These are phyloP conservation scores for Graphiopsis chlorocephala DNA, from an alignment of 2,329 filamentous ascomycete species.

Conservation along the genomic window DNA sequence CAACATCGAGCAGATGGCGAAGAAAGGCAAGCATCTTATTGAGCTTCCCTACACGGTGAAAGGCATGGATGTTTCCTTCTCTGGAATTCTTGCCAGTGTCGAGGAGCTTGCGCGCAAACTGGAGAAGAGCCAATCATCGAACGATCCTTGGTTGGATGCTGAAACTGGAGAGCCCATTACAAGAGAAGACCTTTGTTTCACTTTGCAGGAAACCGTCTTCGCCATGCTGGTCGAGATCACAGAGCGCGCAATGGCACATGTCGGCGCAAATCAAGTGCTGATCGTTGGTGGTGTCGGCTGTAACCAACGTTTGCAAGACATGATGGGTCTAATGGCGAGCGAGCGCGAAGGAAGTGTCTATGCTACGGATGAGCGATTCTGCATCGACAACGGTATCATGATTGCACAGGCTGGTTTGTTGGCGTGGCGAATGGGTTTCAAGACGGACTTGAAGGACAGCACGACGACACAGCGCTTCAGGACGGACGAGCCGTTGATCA, in stretches of 20 bases:
- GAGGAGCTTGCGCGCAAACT: slow-evolving; percentile 76
- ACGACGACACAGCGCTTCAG: slow-evolving; percentile 59
- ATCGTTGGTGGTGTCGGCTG: slow-evolving; percentile 95
- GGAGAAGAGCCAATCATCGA: slow-evolving; percentile 23
- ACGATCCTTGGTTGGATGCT: slow-evolving; percentile 35
- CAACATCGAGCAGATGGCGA: slow-evolving; percentile 94
- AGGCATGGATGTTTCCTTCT: slow-evolving; percentile 97
- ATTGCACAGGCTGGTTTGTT: slow-evolving; percentile 93
- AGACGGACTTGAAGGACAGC: slow-evolving; percentile 73
- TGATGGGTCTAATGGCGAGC: slow-evolving; percentile 95
- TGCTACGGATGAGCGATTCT: slow-evolving; percentile 95
- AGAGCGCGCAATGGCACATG: slow-evolving; percentile 96
- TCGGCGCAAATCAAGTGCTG: slow-evolving; percentile 83
- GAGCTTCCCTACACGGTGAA: slow-evolving; percentile 96
- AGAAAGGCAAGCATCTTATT: slow-evolving; percentile 67
- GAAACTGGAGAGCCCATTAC: slow-evolving; percentile 63
- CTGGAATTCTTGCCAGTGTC: slow-evolving; percentile 80
- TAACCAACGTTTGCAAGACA: slow-evolving; percentile 90
- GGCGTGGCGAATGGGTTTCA: slow-evolving; percentile 77
- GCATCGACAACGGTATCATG: slow-evolving; percentile 99
- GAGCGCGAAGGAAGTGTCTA: slow-evolving; percentile 88
- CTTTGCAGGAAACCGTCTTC: slow-evolving; percentile 89
- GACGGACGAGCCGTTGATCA: slow-evolving; percentile 51
- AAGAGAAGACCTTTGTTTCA: slow-evolving; percentile 85
- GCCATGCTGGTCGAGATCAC: slow-evolving; percentile 99